Conservation (phyloP, 345 rosid genomes). For the Nasturtium officinale region DNA sequence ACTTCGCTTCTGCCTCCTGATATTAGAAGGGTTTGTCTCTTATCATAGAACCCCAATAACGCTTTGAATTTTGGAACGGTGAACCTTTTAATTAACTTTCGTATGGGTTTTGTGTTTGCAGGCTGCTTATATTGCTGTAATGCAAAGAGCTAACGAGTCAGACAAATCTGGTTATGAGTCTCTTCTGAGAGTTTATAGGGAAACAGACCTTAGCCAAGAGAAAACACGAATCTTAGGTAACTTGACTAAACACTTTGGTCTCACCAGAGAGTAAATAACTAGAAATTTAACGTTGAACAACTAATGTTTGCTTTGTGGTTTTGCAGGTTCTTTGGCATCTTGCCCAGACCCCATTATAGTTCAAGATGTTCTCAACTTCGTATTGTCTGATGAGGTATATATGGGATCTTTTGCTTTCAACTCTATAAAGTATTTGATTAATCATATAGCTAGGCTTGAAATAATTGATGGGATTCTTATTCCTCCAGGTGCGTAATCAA, state of each 20-base stretch:
- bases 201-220: slow-evolving; percentile 95
- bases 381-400: slow-evolving; percentile 75
- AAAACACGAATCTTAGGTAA: slow-evolving; percentile 90
- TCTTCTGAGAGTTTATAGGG: slow-evolving; percentile 79
- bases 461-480: slow-evolving; percentile 6
- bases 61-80: background rate
- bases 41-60: background rate
- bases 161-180: slow-evolving; percentile 75
- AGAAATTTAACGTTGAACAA: background rate
- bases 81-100: background rate
- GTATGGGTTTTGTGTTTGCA: slow-evolving; percentile 45
- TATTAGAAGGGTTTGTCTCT: slow-evolving; percentile 65
- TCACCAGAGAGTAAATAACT: background rate
- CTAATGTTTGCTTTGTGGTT: slow-evolving; percentile 1
- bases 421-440: background rate
- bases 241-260: background rate
- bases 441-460: slow-evolving; percentile 8
- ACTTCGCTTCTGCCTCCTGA: slow-evolving; percentile 87
- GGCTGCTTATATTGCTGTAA: slow-evolving; percentile 90
- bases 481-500: slow-evolving; percentile 79
- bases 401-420: background rate
- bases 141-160: slow-evolving; percentile 67
- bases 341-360: slow-evolving; percentile 65
- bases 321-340: slow-evolving; percentile 71
- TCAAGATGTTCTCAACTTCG: slow-evolving; percentile 74